A percentile compares a stretch with the other conserved stretches of the same genome.
These are phyloP conservation scores for Alectoria sarmentosa DNA, from an alignment of 495 filamentous ascomycete genomes.

Conservation along the genomic window DNA sequence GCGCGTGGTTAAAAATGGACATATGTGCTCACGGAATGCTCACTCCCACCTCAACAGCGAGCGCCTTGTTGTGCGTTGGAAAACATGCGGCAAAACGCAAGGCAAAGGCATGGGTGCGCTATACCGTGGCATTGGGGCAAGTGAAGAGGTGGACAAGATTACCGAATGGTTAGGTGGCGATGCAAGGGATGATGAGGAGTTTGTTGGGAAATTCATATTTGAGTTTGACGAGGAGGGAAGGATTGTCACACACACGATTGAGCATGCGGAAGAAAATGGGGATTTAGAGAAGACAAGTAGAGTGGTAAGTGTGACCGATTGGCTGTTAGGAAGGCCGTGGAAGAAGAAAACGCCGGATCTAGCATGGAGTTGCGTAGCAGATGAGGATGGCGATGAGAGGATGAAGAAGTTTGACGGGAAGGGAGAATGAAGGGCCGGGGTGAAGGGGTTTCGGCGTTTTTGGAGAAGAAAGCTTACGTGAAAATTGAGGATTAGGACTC, in stretches of 20 bases:
- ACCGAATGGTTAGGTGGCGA: constrained; percentile 40
- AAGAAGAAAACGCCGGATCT: constrained; percentile 38
- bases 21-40: constrained; percentile 28
- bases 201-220: constrained; percentile 85
- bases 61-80: constrained; percentile 82
- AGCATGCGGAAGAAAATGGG: constrained; percentile 76
- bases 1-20: constrained; percentile 59
- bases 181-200: constrained; percentile 46
- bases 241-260: constrained; percentile 81
- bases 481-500: not conserved
- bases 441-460: not conserved
- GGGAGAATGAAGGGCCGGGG: constrained; percentile 6
- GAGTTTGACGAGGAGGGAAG: constrained; percentile 89
- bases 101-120: constrained; percentile 34
- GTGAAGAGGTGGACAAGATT: constrained; percentile 44
- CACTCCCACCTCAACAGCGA: constrained; percentile 45
- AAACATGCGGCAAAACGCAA: constrained; percentile 50
- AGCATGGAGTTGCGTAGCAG: constrained; percentile 33
- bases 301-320: constrained; percentile 82
- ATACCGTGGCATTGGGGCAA: constrained; percentile 35
- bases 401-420: constrained; percentile 1
- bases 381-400: constrained; percentile 24
- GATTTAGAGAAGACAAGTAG: constrained; percentile 62
- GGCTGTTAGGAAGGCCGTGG: constrained; percentile 64
- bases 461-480: not conserved